A percentile compares a stretch with the other conserved stretches of the same genome.
These are phyloP conservation scores for Thraustochytrium striatum DNA, from an alignment of 352 stramenopile genomes.

Conservation along the genomic window DNA sequence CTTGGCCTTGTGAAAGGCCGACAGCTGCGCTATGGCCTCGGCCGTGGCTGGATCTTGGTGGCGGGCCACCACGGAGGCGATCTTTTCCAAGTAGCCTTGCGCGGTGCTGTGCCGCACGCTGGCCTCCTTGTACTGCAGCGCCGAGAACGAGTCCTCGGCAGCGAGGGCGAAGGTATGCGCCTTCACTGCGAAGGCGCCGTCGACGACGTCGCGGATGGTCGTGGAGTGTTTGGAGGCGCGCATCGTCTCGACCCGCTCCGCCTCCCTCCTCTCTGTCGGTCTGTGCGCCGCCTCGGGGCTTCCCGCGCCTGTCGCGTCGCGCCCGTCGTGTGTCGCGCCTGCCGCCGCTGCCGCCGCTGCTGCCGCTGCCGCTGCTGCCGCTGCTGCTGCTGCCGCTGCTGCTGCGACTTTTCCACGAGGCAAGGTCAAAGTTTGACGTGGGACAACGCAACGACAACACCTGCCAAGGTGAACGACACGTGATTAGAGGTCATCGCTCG, in stretches of 20 bases:
- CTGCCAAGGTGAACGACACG: neutral
- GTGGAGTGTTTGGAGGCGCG: too few species aligned
- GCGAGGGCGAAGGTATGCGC: constrained; percentile 35
- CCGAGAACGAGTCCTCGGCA: neutral
- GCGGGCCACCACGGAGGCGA: neutral
- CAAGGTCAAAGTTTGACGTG: too few species aligned
- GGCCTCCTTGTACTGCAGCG: neutral
- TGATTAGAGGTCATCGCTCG: neutral
- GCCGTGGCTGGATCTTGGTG: constrained; percentile 14
- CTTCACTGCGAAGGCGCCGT: constrained; percentile 1
- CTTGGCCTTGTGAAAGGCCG: constrained; percentile 15
- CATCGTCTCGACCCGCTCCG: too few species aligned
- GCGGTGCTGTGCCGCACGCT: neutral
- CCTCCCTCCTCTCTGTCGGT: too few species aligned
- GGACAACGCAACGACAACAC: neutral
- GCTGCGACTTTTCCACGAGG: neutral
- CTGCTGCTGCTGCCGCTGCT: neutral
- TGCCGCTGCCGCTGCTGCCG: neutral
- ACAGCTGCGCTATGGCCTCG: neutral
- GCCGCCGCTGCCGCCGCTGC: neutral
- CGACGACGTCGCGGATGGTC: neutral
- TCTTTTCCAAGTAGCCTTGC: neutral
- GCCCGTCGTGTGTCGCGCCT: neutral
- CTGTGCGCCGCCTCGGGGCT: too few species aligned
- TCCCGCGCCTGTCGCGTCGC: neutral